Base-by-base conservation (phyloP, 2,329 filamentous ascomycete genomes). In the Aspergillus sp. region DNA sequence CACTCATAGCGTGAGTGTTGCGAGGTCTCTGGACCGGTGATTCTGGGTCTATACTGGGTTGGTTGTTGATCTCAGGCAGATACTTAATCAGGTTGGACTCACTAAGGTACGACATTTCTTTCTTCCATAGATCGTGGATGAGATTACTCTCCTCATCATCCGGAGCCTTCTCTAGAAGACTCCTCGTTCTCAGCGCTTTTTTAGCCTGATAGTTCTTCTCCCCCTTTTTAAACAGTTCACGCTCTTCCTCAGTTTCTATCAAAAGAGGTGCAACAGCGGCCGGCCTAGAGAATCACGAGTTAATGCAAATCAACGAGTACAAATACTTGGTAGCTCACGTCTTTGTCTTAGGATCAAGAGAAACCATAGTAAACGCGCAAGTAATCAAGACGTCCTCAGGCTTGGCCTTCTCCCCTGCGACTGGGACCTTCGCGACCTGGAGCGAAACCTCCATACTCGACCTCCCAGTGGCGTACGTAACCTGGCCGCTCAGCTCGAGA, bases 301-400 rank as follows among this genome's bases (percentile, higher is more conserved):
- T 44, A 17, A 15, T 55, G 13, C n/a, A 44, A 53, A 22, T 32
- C 5, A 24, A 5, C 20, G 3, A 18, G 38, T 49, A 17, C 11
- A 39, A 20, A 32, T 24, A 22, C 1, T 12, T 38, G 22, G 18
- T 48, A 17, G 67, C 71, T 45, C 69, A 83, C 76, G 83, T 87
- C 72, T 87, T 89, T 1, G 87, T 90, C 4, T 67, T 75, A 2
- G 88, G 87, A 64, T 91, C 85, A 11, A 91, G 76, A 2, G 88
- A 89, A 0, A 91, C 89, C 89, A 91, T 91, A 0, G 88, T 91
- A 67, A 90, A 90, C 6, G 86, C 84, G 71, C 87, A 89, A n/a
- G 85, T 88, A 71, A 90, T 82, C 55, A 89, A 71, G 1, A 89
- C 76, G 68, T 89, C 87, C 43, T 87, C 82, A 2, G 83, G 78